Base-by-base conservation (phyloP, 2,329 filamentous ascomycete species). In the Kalmusia sp. region DNA sequence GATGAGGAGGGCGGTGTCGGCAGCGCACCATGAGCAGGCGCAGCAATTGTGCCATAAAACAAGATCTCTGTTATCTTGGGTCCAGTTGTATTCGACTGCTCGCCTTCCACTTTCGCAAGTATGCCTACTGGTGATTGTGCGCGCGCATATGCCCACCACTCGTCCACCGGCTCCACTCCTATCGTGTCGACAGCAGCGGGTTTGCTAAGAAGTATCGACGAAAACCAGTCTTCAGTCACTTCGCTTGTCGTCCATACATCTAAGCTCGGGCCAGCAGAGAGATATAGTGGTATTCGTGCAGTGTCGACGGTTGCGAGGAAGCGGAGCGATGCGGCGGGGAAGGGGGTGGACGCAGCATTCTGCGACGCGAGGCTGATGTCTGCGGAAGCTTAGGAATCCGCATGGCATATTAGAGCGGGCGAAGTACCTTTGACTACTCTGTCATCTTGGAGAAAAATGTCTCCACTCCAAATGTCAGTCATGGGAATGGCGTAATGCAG, bases 51-150 rank as follows among this genome's bases (percentile, higher is more conserved):
- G 6, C 75, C 77, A 50, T 79, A 80, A 55, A 82, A 76, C 4
- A 82, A 65, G 0, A 82, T 59, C 43, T 82, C 78, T 0, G 78
- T 80, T 2, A 75, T 56, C 15, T 57, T 57, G 0, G 69, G 64
- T 6, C 52, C 53, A 1, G 45, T 45, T 3, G 12, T 24, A 0
- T 24, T 40, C 3, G 48, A 24, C 9, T 24, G 35, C 14, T 43
- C 28, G 7, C 45, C 44, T 3, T 64, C 49, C 0, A 76, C 69
- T 41, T 72, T 64, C 2, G 66, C 72, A 4, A 79, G 58, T 9
- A 79, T 64, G 1, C 77, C 77, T 30, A 77, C 54, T 6, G 73
- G 70, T 2, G 76, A 77, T 40, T 79, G 75, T 2, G 68, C 61
- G 9, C 62, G 62, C 9, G 68, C 65, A 28, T 61, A 59, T 3